These are phyloP conservation scores for Ascochyta rabiei DNA, from an alignment of 2,329 filamentous ascomycete species.

Conservation along the genomic window DNA sequence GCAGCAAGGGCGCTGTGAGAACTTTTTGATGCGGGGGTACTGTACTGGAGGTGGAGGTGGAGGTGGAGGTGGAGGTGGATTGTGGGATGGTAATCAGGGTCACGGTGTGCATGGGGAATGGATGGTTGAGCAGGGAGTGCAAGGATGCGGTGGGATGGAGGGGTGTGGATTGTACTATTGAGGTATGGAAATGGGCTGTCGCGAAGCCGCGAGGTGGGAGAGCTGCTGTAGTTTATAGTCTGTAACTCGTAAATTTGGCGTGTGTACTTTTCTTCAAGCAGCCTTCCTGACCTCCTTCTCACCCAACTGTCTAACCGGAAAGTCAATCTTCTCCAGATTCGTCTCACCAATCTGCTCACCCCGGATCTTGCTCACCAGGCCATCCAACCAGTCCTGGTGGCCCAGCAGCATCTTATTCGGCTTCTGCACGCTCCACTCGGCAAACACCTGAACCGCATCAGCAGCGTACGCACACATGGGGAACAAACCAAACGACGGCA, in stretches of 20 bases:
- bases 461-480: not conserved
- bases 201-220: not conserved
- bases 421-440: conserved; percentile 32
- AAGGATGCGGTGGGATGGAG: not conserved
- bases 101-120: not conserved
- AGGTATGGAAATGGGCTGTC: not conserved
- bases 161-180: not conserved
- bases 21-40: not conserved
- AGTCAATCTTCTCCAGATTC: conserved; percentile 29
- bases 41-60: not conserved
- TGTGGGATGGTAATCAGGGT: not conserved
- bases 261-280: too few relatives aligned
- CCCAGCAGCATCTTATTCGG: conserved; percentile 47
- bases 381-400: conserved; percentile 48
- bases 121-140: not conserved
- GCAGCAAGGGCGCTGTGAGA: not conserved
- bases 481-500: not conserved
- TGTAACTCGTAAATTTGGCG: too few relatives aligned
- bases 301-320: conserved; percentile 10
- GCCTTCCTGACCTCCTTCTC: conserved; percentile 2
- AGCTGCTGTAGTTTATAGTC: not conserved
- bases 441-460: conserved; percentile 21
- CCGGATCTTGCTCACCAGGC: conserved; percentile 35
- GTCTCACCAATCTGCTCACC: conserved; percentile 24
- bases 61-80: too few relatives aligned